Percentiles rank a stretch among this genome's conserved stretches.
Evolutionary conservation across 768 basidiomycete species (phyloP).

Genomic region (Suillus paluster): DNA sequence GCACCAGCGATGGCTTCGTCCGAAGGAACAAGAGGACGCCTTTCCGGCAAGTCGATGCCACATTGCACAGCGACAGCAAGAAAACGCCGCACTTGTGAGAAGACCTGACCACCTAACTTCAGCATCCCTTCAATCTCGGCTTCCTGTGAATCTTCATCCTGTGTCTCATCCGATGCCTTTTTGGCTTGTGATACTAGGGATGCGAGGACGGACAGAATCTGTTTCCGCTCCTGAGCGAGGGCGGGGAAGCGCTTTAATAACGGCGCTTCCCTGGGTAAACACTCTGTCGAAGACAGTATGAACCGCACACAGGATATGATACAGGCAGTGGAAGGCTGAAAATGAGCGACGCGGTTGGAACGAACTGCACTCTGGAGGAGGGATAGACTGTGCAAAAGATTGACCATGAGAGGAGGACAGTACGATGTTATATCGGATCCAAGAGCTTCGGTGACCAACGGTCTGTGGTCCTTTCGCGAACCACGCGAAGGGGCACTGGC

Average conservation of each 20-base stretch:
- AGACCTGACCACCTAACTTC: slow-evolving; percentile 77
- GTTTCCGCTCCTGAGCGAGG: slow-evolving; percentile 79
- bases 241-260: slow-evolving; percentile 66
- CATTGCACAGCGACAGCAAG: slow-evolving; percentile 76
- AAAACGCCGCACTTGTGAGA: slow-evolving; percentile 80
- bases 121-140: slow-evolving; percentile 79
- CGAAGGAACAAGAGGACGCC: slow-evolving; percentile 37
- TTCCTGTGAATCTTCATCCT: slow-evolving; percentile 51
- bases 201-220: slow-evolving; percentile 80
- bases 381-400: slow-evolving; percentile 83
- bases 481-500: slow-evolving; percentile 46
- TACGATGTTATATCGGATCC: slow-evolving; percentile 61
- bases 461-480: slow-evolving; percentile 44
- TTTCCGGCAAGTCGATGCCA: slow-evolving; percentile 69
- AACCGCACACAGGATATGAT: slow-evolving; percentile 93
- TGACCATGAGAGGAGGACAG: slow-evolving; percentile 79
- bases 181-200: slow-evolving; percentile 82
- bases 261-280: slow-evolving; percentile 80
- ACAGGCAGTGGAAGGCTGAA: slow-evolving; percentile 92
- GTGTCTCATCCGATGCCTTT: slow-evolving; percentile 55
- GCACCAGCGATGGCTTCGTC: slow-evolving; percentile 14
- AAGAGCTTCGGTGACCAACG: slow-evolving; percentile 49
- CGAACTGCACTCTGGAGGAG: slow-evolving; percentile 86
- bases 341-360: slow-evolving; percentile 78
- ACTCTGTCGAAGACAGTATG: slow-evolving; percentile 82